Evolutionary conservation across 2,329 filamentous ascomycete species (phyloP), one percentile per base, ranked within the genome.

Genomic region (Microdochium nivale): DNA sequence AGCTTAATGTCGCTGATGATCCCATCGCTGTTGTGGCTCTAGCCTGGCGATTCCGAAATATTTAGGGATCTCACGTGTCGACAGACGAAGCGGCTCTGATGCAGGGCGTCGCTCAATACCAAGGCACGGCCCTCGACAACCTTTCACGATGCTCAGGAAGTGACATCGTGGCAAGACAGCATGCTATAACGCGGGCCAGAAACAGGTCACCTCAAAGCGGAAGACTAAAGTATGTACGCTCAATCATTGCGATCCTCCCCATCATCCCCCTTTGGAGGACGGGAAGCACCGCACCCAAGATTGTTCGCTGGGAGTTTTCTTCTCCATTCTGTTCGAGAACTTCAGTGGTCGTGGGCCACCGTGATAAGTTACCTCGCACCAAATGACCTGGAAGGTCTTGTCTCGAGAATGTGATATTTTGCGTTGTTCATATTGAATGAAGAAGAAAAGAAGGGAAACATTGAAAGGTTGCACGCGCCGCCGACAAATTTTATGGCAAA

Each of bases 211-310:
- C 5, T 11, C 40, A 3, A 7, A 49, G 43, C n/a, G 21, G n/a
- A 47, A 49, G 30, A 51, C 27, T n/a, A n/a, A n/a, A n/a, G n/a
- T 27, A 76, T 78, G 76, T 78, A 70, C 75, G 76, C 61, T 77
- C 76, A 78, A 78, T 78, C 76, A 78, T 78, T 78, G 76, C 76
- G 75, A 72, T 78, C 76, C 76, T 75, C 68, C 73, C 69, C 76
- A 78, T 66, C 51, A 63, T 63, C 67, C 63, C 60, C 54, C 50
- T 44, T 44, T 23, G 56, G 53, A 62, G 60, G 63, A 66, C 64
- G 73, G 67, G 69, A 70, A 77, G 70, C 76, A 78, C 73, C 76
- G 76, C 76, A 78, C 76, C 76, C 76, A 78, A 78, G 76, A 78
- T 77, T 77, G 75, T 72, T 71, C 76, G 74, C 62, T 72, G 65